Percentiles rank a stretch among this genome's conserved stretches.
phyloP scores from a whole-genome alignment of 2,329 filamentous ascomycete species.

The Fusarium compactum region DNA sequence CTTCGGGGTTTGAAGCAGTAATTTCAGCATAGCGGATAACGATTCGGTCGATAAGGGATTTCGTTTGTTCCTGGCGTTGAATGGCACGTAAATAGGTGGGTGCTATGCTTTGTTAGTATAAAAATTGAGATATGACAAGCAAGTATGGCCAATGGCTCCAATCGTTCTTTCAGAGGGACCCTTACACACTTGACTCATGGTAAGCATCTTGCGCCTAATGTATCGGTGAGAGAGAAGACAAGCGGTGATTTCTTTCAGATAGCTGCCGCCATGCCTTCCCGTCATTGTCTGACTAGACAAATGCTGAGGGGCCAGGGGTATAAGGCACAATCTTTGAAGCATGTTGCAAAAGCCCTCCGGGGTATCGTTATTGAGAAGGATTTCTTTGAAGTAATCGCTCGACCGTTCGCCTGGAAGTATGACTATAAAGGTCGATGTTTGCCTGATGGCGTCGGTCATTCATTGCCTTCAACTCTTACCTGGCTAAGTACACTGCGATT shows the following conservation, averaged over 20 bases:
- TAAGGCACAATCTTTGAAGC: background rate
- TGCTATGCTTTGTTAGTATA: constrained; percentile 6
- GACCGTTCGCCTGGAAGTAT: background rate
- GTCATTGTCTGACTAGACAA: background rate
- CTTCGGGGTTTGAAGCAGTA: constrained; percentile 47
- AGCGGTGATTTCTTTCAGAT: background rate
- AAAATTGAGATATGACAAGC: background rate
- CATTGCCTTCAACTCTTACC: background rate
- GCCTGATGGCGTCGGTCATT: background rate
- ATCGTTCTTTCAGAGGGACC: background rate
- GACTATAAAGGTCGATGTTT: background rate
- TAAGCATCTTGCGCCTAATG: no score
- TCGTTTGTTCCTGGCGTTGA: constrained; percentile 8
- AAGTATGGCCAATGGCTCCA: background rate
- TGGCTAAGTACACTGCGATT: background rate
- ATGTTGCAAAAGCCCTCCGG: no score
- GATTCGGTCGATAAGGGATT: background rate
- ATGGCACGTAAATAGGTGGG: background rate
- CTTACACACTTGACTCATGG: no score
- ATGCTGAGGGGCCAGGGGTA: background rate
- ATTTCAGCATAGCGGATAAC: background rate
- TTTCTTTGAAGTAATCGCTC: background rate
- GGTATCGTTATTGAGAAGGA: background rate
- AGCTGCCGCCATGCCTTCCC: background rate
- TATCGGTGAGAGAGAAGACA: background rate